phyloP scores from a whole-genome alignment of 2,329 filamentous ascomycete genomes.

The Aspergillus sp. region DNA sequence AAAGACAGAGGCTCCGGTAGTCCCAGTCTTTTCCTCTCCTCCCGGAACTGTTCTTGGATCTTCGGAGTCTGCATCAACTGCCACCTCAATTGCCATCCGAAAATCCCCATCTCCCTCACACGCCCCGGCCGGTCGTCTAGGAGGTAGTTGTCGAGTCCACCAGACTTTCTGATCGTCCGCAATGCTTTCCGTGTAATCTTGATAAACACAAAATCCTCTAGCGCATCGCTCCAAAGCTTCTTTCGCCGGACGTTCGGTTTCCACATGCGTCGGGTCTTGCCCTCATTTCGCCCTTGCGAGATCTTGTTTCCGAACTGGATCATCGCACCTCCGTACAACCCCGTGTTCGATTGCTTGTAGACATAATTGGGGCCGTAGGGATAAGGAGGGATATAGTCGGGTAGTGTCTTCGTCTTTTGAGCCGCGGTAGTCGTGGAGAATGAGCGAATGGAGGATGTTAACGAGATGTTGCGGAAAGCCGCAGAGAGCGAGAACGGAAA shows the following conservation, averaged over 20 bases:
- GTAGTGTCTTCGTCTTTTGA: slow-evolving; percentile 27
- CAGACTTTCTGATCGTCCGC: slow-evolving; percentile 67
- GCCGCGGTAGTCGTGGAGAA: slow-evolving; percentile 32
- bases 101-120: slow-evolving; percentile 78
- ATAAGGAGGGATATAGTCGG: slow-evolving; percentile 39
- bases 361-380: slow-evolving; percentile 38
- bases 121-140: slow-evolving; percentile 70
- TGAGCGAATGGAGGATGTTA: slow-evolving; percentile 29
- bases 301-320: slow-evolving; percentile 47
- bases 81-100: slow-evolving; percentile 87
- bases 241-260: slow-evolving; percentile 45
- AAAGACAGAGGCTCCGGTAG: slow-evolving; percentile 47
- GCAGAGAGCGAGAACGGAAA: slow-evolving; percentile 29
- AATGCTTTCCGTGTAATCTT: slow-evolving; percentile 42
- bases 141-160: slow-evolving; percentile 87
- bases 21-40: slow-evolving; percentile 60
- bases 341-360: slow-evolving; percentile 42
- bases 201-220: slow-evolving; percentile 37
- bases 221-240: slow-evolving; percentile 40
- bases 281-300: slow-evolving; percentile 43
- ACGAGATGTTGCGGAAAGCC: slow-evolving; percentile 34
- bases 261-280: slow-evolving; percentile 44
- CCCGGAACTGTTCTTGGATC: slow-evolving; percentile 60
- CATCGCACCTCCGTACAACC: slow-evolving; percentile 41
- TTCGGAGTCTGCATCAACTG: slow-evolving; percentile 71